Conservation (phyloP, 176 grass and related monocot genomes). For the Eleusine indica region DNA sequence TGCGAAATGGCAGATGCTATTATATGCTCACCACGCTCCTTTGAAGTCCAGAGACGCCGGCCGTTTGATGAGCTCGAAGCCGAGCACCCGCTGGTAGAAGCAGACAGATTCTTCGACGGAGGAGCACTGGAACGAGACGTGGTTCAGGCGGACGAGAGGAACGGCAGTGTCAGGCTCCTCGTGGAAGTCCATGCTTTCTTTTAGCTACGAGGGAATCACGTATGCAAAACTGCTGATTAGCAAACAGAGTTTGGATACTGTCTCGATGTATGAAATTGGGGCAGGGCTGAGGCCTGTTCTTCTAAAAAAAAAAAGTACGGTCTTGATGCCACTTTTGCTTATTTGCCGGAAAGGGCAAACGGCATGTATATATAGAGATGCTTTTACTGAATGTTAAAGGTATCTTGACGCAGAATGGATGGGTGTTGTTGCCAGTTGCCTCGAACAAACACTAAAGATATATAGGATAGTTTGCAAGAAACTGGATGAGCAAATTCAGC, state of each 20-base stretch:
- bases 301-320: too few species aligned
- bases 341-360: background rate
- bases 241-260: background rate
- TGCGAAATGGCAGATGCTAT: background rate
- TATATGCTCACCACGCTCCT: slow-evolving; percentile 68
- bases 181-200: slow-evolving; percentile 29
- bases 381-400: background rate
- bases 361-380: background rate
- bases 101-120: slow-evolving; percentile 57
- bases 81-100: slow-evolving; percentile 77
- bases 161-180: slow-evolving; percentile 15
- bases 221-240: background rate
- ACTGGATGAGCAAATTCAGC: background rate
- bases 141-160: slow-evolving; percentile 76
- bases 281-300: too few species aligned
- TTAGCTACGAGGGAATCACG: background rate
- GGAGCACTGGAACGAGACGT: slow-evolving; percentile 69
- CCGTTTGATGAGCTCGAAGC: slow-evolving; percentile 72
- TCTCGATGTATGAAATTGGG: too few species aligned
- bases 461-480: background rate
- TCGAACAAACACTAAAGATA: background rate
- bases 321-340: background rate
- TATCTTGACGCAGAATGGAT: too few species aligned
- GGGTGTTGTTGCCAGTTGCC: background rate
- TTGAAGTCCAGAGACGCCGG: slow-evolving; percentile 68